phyloP scores from a whole-genome alignment of 306 rosid genomes.

The Gastrolobium villosum region DNA sequence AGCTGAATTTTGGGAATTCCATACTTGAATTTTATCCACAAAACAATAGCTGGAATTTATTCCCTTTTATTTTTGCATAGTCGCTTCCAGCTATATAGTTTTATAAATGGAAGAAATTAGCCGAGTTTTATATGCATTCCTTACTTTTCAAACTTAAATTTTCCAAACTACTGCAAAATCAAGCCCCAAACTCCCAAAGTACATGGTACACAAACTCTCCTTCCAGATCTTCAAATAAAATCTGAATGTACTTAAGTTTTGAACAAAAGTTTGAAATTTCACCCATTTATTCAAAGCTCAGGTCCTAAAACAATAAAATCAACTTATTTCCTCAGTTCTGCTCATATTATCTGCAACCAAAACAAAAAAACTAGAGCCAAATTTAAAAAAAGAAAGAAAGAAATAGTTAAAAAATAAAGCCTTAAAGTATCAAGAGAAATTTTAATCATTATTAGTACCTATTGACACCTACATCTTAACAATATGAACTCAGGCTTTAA shows the following conservation, averaged over 20 bases:
- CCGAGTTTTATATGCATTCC: neutral
- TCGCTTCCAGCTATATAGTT: neutral
- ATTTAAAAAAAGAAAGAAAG: neutral
- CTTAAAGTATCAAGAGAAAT: neutral
- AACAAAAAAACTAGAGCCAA: neutral
- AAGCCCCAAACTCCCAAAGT: neutral
- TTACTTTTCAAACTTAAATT: neutral
- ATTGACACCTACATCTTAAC: neutral
- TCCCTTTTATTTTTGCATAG: neutral
- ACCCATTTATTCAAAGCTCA: neutral
- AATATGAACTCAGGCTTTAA: neutral
- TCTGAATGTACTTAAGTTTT: neutral
- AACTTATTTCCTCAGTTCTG: conserved; percentile 24
- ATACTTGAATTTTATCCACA: conserved; percentile 26
- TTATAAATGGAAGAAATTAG: neutral
- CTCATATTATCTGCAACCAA: conserved; percentile 24
- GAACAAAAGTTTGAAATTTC: conserved; percentile 7
- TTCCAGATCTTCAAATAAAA: conserved; percentile 9
- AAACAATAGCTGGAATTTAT: neutral
- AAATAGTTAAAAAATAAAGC: neutral
- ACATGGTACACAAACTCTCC: neutral
- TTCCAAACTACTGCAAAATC: neutral
- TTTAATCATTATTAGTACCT: neutral
- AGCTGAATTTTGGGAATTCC: conserved; percentile 2
- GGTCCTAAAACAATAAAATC: conserved; percentile 20